phyloP scores from a whole-genome alignment of 345 rosid genomes.

The Noccaea bulbosa region DNA sequence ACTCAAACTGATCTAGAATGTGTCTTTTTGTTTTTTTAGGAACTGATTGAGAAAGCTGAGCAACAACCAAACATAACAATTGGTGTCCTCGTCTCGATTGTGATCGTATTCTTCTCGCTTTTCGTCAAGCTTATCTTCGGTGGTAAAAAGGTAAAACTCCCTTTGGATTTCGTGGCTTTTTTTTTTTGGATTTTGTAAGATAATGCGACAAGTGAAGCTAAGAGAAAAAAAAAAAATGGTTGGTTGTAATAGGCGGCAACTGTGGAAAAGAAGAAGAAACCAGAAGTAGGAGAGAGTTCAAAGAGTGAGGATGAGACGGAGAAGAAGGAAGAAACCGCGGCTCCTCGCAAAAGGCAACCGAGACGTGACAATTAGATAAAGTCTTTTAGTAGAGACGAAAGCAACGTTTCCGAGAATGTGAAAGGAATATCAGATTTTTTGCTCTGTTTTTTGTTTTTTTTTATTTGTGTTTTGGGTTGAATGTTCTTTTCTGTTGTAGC shows the following conservation, averaged over 20 bases:
- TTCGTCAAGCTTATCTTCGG: slow-evolving; percentile 66
- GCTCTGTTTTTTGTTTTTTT: slow-evolving; percentile 9
- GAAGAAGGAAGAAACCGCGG: slow-evolving; percentile 52
- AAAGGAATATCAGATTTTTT: slow-evolving; percentile 5
- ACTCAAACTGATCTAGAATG: not conserved
- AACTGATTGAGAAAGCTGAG: slow-evolving; percentile 76
- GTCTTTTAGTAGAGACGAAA: slow-evolving; percentile 13
- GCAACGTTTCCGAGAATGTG: slow-evolving; percentile 3
- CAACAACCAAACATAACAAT: slow-evolving; percentile 66
- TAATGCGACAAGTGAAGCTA: not conserved
- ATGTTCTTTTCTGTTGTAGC: slow-evolving; percentile 22
- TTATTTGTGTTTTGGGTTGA: slow-evolving; percentile 26
- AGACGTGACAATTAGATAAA: slow-evolving; percentile 61
- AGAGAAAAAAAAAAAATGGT: slow-evolving; percentile 18
- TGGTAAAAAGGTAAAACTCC: slow-evolving; percentile 61
- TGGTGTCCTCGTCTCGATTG: slow-evolving; percentile 58
- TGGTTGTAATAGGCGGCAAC: slow-evolving; percentile 40
- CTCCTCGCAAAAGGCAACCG: slow-evolving; percentile 58
- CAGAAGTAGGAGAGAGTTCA: slow-evolving; percentile 55
- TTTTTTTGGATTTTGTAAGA: not conserved
- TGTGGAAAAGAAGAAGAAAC: slow-evolving; percentile 47
- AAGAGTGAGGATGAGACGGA: slow-evolving; percentile 54
- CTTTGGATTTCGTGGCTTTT: too few relatives aligned
- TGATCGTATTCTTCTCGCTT: slow-evolving; percentile 53
- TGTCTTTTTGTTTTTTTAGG: slow-evolving; percentile 45